Conservation (phyloP, 202 grass and related monocot genomes). For the Elaeis oleifera region DNA sequence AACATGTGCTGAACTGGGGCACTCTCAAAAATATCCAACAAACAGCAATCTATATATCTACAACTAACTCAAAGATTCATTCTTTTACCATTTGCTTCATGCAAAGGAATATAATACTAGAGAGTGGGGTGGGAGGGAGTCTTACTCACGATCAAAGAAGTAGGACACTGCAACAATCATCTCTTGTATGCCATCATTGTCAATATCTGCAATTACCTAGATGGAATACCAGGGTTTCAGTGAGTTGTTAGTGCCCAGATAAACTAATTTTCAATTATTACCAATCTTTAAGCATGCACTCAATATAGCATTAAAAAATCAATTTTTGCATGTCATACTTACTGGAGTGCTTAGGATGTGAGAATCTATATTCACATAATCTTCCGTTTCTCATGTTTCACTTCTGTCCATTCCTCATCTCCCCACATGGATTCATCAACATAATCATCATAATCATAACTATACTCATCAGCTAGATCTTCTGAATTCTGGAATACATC, state of each 20-base stretch:
- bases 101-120: too few species aligned
- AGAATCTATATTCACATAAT: conserved; percentile 82
- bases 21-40: too few species aligned
- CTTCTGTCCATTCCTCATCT: conserved; percentile 88
- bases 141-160: conserved; percentile 89
- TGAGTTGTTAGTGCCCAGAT: too few species aligned
- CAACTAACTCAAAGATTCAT: too few species aligned
- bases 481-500: conserved; percentile 45
- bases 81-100: too few species aligned
- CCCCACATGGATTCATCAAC: conserved; percentile 43
- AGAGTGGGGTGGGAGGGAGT: conserved; percentile 8
- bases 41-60: too few species aligned
- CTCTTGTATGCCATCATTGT: conserved; percentile 83
- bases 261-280: too few species aligned
- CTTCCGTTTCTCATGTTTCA: conserved; percentile 58
- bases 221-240: conserved; percentile 4
- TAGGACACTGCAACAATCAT: conserved; percentile 88
- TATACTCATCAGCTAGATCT: background rate
- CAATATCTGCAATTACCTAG: conserved; percentile 96
- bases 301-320: background rate
- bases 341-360: conserved; percentile 89
- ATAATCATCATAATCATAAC: conserved; percentile 9
- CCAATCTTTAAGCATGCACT: too few species aligned
- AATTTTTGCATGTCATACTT: conserved; percentile 25
- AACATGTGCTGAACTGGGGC: too few species aligned